Evolutionary conservation across 73 alveolate species (phyloP).

Genomic region (Tetrahymena elliotti): DNA sequence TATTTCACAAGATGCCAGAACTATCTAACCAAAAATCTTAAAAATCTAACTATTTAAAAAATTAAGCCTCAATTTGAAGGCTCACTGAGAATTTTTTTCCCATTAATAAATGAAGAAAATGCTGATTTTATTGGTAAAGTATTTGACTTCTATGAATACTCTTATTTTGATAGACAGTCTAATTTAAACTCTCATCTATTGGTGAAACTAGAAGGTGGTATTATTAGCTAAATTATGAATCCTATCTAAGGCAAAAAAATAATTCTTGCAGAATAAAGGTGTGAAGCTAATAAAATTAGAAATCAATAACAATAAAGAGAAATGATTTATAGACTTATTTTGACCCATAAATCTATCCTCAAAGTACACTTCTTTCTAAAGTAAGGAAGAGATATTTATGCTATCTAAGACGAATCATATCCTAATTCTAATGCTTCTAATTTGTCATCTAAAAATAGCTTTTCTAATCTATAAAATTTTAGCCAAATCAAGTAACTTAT

Average conservation of each 20-base stretch:
- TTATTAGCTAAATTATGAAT: neutral
- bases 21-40: neutral
- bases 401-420: neutral
- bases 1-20: neutral
- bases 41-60: neutral
- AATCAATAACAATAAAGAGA: neutral
- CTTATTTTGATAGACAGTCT: neutral
- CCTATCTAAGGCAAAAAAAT: neutral
- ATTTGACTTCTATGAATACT: neutral
- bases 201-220: neutral
- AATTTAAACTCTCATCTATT: neutral
- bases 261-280: neutral
- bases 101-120: neutral
- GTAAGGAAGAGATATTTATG: neutral
- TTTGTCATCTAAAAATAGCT: neutral
- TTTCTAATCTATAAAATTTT: neutral
- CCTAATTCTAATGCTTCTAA: neutral
- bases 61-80: neutral
- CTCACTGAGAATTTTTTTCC: neutral
- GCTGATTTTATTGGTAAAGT: neutral
- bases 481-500: neutral
- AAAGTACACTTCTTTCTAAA: neutral
- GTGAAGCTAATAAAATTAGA: neutral
- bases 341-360: neutral
- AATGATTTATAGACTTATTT: neutral